phyloP scores from a whole-genome alignment of 1,284 basidiomycete species.

The Moesziomyces antarcticus region DNA sequence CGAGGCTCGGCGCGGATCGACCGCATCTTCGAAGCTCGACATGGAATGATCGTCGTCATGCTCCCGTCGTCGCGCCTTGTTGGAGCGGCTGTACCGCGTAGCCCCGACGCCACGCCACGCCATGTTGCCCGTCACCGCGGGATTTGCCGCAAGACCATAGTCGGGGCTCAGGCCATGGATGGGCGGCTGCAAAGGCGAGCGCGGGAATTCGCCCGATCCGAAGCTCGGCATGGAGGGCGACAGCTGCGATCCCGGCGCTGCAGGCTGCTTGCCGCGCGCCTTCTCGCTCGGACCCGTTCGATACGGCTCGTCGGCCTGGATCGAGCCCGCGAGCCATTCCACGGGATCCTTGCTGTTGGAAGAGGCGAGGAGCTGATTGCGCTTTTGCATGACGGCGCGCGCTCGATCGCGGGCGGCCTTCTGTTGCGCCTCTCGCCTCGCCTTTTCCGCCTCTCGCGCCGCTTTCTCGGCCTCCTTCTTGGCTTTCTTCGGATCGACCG shows the following conservation, averaged over 20 bases:
- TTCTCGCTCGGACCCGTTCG: constrained; percentile 51
- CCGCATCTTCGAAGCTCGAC: constrained; percentile 51
- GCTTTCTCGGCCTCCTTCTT: constrained; percentile 90
- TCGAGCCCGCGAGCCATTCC: constrained; percentile 55
- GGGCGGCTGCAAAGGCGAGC: constrained; percentile 37
- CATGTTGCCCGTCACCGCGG: constrained; percentile 40
- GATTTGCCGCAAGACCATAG: constrained; percentile 26
- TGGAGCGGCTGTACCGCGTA: constrained; percentile 31
- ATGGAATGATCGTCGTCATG: constrained; percentile 55
- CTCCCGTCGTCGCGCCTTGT: constrained; percentile 46
- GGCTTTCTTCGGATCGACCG: constrained; percentile 81
- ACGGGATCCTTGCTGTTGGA: constrained; percentile 58
- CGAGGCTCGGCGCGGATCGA: constrained; percentile 53
- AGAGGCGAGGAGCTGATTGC: constrained; percentile 68
- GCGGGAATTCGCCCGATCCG: constrained; percentile 39
- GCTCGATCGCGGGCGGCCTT: constrained; percentile 81
- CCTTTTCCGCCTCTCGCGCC: constrained; percentile 84
- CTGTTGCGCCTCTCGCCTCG: constrained; percentile 81
- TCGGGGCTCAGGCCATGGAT: constrained; percentile 34
- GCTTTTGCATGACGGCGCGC: constrained; percentile 93
- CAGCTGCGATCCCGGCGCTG: constrained; percentile 34
- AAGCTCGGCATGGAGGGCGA: constrained; percentile 46
- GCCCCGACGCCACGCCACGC: constrained; percentile 48
- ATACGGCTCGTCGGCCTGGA: constrained; percentile 33
- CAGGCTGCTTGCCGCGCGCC: constrained; percentile 58